Base-by-base conservation (phyloP, 345 rosid genomes). In the Xanthoceras sorbifolium region DNA sequence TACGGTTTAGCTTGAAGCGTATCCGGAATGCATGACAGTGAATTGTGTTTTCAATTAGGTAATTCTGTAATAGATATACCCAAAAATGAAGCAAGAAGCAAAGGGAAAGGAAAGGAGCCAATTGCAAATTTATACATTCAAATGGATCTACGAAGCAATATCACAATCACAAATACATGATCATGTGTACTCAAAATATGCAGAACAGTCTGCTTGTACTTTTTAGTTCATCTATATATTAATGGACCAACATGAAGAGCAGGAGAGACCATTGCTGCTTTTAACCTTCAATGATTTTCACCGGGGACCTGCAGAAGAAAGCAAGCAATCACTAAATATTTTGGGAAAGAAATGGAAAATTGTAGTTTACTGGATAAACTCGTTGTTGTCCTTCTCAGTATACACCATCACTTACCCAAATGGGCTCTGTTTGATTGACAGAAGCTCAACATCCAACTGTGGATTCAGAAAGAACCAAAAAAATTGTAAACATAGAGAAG, bases 401-500 rank as follows among this genome's bases (percentile, higher is more conserved):
- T 18, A 10, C 11, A 9, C 46, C 28, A 9, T 52, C 28, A 68
- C 90, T 85, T 85, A 94, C 98, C 98, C 97, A 32, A 94, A 94
- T 67, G 97, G 93, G 73, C 88, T 90, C 83, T 90, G 94, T 74
- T 94, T 94, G 95, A 94, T 94, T 54, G 98, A 20, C 60, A 94
- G 82, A 69, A 93, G 84, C 78, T 94, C 96, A 78, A 93, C 89
- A 86, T 93, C 98, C 84, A 94, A 80, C 97, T 91, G 91, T 84
- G 83, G 42, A 77, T 76, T 65, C 48, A 67, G 64, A 64, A 78
- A 29, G 64, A 26, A n/a, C n/a, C n/a, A 73, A 54, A 0, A 71
- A 52, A 68, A 36, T 3, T 20, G 42, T 61, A 9, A 61, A 52
- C 8, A 8, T 32, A 6, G 5, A 40, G 29, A 72, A 11, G 3